Evolutionary conservation across 2,329 filamentous ascomycete species (phyloP), one percentile per base, ranked within the genome.

Genomic region (Colletotrichum lini): DNA sequence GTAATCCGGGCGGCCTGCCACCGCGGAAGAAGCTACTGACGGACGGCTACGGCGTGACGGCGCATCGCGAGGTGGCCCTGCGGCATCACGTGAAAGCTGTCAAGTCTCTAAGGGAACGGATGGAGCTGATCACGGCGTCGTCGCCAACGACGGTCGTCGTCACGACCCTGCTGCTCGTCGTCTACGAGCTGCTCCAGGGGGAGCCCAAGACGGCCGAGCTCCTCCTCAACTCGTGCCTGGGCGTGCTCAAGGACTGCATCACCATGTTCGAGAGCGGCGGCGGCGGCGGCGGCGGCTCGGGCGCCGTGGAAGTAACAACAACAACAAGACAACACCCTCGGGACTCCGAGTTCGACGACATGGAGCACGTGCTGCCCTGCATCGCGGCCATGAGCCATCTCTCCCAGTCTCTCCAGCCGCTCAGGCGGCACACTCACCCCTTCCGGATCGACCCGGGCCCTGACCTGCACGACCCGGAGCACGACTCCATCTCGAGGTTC

Each of bases 381-480:
- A 66, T 73, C 18, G 69, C 72, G 13, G 73, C 70, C 64, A 74
- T 73, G 72, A 65, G 66, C 57, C 65, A 68, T 18, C 57, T 64
- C 23, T 70, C 73, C 6, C 66, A 68, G 16, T 69, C 69, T 18
- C 52, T 72, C 30, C 47, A 60, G 21, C 61, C 65, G 1, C 63
- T 67, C 16, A 16, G 60, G 21, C 42, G n/a, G n/a, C 67, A 70
- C 42, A 38, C 73, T 10, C 53, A 35, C 26, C 72, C 61, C 18
- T 72, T 71, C 68, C 68, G 66, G n/a, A 66, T 65, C 35, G 62
- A 61, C 21, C 56, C 67, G 4, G 62, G 56, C n/a, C 54, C 58
- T 12, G 26, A 54, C n/a, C 53, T 70, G 13, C 67, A 65, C n/a
- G 26, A 58, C 38, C 47, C 52, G 40, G 49, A 58, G 12, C 62